These are phyloP conservation scores for Talaromyces piceae DNA, from an alignment of 2,329 filamentous ascomycete genomes.

Conservation along the genomic window DNA sequence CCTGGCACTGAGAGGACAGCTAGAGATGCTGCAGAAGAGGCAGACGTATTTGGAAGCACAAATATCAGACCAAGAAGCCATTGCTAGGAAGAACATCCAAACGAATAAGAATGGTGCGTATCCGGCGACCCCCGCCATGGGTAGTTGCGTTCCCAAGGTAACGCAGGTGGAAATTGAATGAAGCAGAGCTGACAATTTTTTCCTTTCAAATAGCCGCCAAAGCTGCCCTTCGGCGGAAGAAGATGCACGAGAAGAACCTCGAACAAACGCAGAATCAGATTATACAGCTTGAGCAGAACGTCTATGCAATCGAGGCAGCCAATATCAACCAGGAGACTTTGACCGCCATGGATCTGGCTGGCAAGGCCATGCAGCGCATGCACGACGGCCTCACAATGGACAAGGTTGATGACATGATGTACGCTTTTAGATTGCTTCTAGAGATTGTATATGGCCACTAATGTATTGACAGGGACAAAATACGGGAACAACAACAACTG, in stretches of 20 bases:
- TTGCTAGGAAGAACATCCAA: conserved; percentile 80
- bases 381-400: conserved; percentile 85
- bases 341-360: conserved; percentile 85
- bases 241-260: conserved; percentile 82
- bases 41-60: conserved; percentile 85
- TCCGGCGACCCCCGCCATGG: too few species aligned
- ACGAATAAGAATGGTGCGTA: conserved; percentile 86
- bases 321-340: conserved; percentile 98
- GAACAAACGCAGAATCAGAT: conserved; percentile 89
- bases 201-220: conserved; percentile 64
- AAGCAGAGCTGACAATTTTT: neutral
- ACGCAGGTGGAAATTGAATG: too few species aligned
- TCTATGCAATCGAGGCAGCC: conserved; percentile 92
- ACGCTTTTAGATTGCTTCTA: conserved; percentile 33
- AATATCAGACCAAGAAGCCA: conserved; percentile 84
- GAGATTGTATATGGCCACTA: neutral
- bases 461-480: conserved; percentile 59
- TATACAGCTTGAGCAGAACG: conserved; percentile 85
- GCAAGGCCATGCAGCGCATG: conserved; percentile 85
- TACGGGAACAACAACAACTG: conserved; percentile 86
- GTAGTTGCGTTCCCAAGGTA: too few species aligned
- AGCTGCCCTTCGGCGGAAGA: conserved; percentile 85
- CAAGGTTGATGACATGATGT: conserved; percentile 94
- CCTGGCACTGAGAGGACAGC: conserved; percentile 72
- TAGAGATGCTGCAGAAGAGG: conserved; percentile 96